Evolutionary conservation across 192 early-diverging fungal species (phyloP).

Genomic region (Coemansia aciculifera): DNA sequence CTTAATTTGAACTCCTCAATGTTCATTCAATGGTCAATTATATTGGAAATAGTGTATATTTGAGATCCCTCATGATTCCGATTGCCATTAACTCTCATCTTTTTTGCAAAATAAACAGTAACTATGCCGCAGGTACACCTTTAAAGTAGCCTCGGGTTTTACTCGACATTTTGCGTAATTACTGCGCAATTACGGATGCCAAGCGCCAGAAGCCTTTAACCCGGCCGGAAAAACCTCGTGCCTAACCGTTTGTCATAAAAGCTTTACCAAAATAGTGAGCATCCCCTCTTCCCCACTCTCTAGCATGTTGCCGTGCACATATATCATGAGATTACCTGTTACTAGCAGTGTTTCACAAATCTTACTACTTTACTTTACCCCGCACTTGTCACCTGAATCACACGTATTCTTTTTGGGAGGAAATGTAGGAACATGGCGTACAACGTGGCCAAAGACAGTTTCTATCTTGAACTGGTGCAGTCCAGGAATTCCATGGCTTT

Average conservation of each 20-base stretch:
- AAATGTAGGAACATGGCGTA: not conserved
- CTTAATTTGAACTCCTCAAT: too few relatives aligned
- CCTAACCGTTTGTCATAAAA: not conserved
- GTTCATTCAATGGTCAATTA: too few relatives aligned
- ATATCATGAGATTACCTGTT: conserved; percentile 1
- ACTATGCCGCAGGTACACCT: not conserved
- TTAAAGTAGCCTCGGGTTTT: not conserved
- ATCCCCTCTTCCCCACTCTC: not conserved
- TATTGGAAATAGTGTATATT: too few relatives aligned
- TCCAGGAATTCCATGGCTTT: not conserved
- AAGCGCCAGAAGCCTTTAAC: not conserved
- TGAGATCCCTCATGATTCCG: too few relatives aligned
- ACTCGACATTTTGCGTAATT: not conserved
- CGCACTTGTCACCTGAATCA: not conserved
- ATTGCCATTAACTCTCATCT: not conserved
- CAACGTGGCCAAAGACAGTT: not conserved
- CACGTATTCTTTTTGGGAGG: not conserved
- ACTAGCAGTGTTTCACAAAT: not conserved
- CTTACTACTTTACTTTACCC: not conserved
- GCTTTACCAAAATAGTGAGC: not conserved
- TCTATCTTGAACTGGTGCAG: not conserved
- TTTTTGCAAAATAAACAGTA: not conserved
- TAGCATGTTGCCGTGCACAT: not conserved
- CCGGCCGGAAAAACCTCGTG: not conserved
- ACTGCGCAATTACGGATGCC: conserved; percentile 1